Conservation (phyloP, 805 yeast species). For the Metschnikowia continentalis region DNA sequence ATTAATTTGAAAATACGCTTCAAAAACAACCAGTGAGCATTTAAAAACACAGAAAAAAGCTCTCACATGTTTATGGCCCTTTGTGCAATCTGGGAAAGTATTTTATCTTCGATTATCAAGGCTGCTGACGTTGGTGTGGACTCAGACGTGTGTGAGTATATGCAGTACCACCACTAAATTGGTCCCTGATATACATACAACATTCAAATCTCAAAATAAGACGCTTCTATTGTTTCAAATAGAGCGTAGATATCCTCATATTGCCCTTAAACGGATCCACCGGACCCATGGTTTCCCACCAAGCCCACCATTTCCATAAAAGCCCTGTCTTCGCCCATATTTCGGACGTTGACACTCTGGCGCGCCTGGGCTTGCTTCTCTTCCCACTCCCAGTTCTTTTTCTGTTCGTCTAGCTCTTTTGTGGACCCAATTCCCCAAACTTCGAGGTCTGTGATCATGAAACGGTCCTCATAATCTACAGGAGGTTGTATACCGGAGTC, state of each 20-base stretch:
- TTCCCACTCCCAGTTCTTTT: constrained; percentile 86
- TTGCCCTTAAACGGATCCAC: constrained; percentile 43
- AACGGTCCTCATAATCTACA: constrained; percentile 59
- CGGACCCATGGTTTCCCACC: constrained; percentile 43
- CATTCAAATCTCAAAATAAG: too few species aligned
- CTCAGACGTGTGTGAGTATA: too few species aligned
- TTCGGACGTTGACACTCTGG: constrained; percentile 60
- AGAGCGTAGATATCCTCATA: not conserved
- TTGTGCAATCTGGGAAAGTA: too few species aligned
- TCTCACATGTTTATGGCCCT: too few species aligned
- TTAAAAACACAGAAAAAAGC: too few species aligned
- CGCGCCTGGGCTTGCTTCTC: constrained; percentile 78
- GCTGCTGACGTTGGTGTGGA: too few species aligned
- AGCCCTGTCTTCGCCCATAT: constrained; percentile 78
- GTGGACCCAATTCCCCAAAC: constrained; percentile 91
- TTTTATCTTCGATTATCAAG: too few species aligned
- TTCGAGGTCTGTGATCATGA: constrained; percentile 70
- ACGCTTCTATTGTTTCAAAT: too few species aligned
- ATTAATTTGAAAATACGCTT: too few species aligned
- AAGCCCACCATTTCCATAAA: constrained; percentile 78
- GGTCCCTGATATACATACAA: not conserved
- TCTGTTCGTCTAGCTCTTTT: constrained; percentile 72
- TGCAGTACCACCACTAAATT: too few species aligned
- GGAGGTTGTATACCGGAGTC: constrained; percentile 12
- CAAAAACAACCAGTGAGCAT: too few species aligned